These are phyloP conservation scores for Metschnikowia picachoensis DNA, from an alignment of 805 yeast species.

Conservation along the genomic window DNA sequence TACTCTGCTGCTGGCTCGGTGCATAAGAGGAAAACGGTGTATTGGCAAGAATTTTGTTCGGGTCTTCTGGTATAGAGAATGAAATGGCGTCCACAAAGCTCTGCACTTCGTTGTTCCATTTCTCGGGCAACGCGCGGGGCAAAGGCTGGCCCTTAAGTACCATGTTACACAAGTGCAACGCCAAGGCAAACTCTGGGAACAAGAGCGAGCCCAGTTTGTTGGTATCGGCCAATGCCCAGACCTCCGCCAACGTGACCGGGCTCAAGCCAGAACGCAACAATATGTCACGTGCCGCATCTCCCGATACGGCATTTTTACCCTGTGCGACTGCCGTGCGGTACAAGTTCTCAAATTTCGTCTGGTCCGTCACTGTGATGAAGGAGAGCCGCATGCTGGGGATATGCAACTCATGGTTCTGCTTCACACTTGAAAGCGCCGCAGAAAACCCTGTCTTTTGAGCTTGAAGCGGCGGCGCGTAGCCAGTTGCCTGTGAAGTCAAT, in stretches of 20 bases:
- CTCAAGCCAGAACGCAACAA: slow-evolving; percentile 74
- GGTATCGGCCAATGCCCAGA: slow-evolving; percentile 91
- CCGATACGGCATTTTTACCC: slow-evolving; percentile 65
- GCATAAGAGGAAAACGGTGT: slow-evolving; percentile 40
- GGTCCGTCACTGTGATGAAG: slow-evolving; percentile 82
- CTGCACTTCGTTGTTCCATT: slow-evolving; percentile 76
- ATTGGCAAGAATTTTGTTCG: slow-evolving; percentile 35
- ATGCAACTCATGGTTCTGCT: slow-evolving; percentile 55
- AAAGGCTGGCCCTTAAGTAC: slow-evolving; percentile 74
- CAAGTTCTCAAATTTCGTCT: slow-evolving; percentile 77
- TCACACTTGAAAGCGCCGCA: slow-evolving; percentile 36
- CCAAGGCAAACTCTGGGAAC: slow-evolving; percentile 92
- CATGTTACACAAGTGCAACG: slow-evolving; percentile 80
- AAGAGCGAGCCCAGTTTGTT: slow-evolving; percentile 78
- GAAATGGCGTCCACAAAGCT: slow-evolving; percentile 88
- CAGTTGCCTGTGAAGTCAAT: slow-evolving; percentile 3
- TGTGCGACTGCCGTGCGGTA: slow-evolving; percentile 73
- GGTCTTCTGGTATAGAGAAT: slow-evolving; percentile 66
- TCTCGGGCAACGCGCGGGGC: slow-evolving; percentile 69
- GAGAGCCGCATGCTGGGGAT: slow-evolving; percentile 77
- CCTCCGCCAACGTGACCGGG: slow-evolving; percentile 72
- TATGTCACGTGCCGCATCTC: slow-evolving; percentile 74
- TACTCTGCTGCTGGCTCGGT: slow-evolving; percentile 9
- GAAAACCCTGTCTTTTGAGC: slow-evolving; percentile 47
- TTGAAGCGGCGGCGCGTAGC: slow-evolving; percentile 23